Base-by-base conservation (phyloP, 352 stramenopile species). In the Phytophthora syringae region DNA sequence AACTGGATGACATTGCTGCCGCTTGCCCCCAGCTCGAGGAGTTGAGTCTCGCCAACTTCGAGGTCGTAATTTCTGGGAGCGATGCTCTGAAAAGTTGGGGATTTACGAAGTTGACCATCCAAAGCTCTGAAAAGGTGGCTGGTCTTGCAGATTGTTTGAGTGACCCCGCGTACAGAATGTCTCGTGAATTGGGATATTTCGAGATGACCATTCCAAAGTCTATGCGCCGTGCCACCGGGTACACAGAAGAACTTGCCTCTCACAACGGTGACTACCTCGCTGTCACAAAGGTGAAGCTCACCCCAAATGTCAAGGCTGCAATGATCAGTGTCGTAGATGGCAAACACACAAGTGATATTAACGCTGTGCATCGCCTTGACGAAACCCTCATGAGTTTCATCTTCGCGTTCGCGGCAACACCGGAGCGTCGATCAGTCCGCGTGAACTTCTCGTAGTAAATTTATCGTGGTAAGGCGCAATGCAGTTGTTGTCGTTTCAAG, bases 321-420 rank as follows among this genome's bases (percentile, higher is more conserved):
- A 36, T 63, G 44, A 44, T 68, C 20, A 68, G 60, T 15, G 52
- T 63, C 11, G 44, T 62, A 21, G 21, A 39, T 1, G 7, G n/a
- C 18, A 27, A 13, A n/a, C 7, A 15, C 20, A 10, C 18, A 20
- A 13, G 39, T 47, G 13, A n/a, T 7, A 1, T 16, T 5, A 49
- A 45, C 1, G 28, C 47, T 5, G 22, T 60, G 3, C 36, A 50
- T 7, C 13, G 53, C 21, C n/a, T 64, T 1, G 30, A 54, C 16
- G 52, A 64, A 12, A 58, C 7, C 3, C 3, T 62, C 5, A 44
- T 70, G 15, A 22, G 37, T 7, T 60, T 55, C 7, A 55, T 57
- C 43, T 60, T 70, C 20, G 40, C 24, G 20, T 64, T 60, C 24
- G 61, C 61, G 1, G 61, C 61, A 5, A 59, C 61, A n/a, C 53